These are phyloP conservation scores for Spergularia marina DNA, from an alignment of 148 eudicot genomes.

Conservation along the genomic window DNA sequence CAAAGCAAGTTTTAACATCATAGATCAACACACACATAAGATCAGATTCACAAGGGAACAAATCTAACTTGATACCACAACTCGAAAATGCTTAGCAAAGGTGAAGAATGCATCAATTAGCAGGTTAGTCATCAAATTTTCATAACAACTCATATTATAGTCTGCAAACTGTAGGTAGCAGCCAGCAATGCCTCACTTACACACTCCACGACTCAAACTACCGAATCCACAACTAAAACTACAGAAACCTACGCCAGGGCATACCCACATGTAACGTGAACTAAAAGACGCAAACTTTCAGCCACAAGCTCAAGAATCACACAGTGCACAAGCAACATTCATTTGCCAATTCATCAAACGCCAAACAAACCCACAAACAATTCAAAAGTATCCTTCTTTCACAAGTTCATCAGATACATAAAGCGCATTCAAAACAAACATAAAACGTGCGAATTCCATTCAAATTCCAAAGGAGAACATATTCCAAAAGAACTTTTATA, in stretches of 20 bases:
- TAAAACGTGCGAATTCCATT: neutral
- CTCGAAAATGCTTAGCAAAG: neutral
- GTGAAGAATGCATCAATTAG: neutral
- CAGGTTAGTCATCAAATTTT: neutral
- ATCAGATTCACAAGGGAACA: neutral
- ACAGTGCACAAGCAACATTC: neutral
- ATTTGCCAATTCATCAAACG: no score
- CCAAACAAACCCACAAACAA: no score
- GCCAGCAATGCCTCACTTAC: slow-evolving; percentile 7
- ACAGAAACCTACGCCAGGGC: neutral
- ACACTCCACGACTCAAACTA: slow-evolving; percentile 7
- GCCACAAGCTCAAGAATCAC: neutral
- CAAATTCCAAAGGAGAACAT: neutral
- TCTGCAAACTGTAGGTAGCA: neutral
- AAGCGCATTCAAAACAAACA: neutral
- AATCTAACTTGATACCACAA: neutral
- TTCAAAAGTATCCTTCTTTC: no score
- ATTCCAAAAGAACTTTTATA: neutral
- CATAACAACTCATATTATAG: no score
- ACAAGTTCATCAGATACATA: no score
- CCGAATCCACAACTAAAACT: slow-evolving; percentile 14
- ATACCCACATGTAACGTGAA: neutral
- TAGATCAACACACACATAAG: no score
- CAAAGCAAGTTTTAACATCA: no score
- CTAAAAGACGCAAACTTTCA: neutral